phyloP scores from a whole-genome alignment of 1,284 basidiomycete species.

The Boletus hoseneyae region DNA sequence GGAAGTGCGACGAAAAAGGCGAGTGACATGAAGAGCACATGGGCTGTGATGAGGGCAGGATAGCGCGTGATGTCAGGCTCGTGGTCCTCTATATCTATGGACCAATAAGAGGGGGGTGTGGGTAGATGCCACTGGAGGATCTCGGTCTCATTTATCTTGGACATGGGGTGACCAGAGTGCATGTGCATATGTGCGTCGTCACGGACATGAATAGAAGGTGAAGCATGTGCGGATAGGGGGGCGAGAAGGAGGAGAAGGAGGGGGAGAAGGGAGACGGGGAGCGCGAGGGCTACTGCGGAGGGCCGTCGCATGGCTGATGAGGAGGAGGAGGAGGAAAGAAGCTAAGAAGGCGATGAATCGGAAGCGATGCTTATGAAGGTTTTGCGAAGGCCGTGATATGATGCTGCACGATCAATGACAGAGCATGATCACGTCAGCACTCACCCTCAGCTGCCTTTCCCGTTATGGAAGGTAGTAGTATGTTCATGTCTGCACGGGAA shows the following conservation, averaged over 20 bases:
- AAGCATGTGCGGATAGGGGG: conserved; percentile 21
- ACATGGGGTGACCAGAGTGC: conserved; percentile 46
- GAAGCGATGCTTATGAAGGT: conserved; percentile 14
- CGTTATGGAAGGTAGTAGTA: conserved; percentile 27
- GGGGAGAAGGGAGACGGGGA: background rate
- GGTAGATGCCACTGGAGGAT: conserved; percentile 59
- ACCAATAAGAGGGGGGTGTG: conserved; percentile 76
- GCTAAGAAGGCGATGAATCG: background rate
- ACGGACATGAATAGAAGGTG: conserved; percentile 22
- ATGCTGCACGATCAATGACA: conserved; percentile 1
- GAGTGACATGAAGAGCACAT: conserved; percentile 63
- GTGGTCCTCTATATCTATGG: conserved; percentile 63
- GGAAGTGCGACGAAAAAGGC: conserved; percentile 79
- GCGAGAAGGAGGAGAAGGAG: conserved; percentile 6
- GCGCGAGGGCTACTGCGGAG: background rate
- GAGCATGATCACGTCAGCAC: conserved; percentile 15
- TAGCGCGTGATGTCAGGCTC: conserved; percentile 46
- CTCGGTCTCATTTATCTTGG: conserved; percentile 71
- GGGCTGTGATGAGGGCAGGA: conserved; percentile 63
- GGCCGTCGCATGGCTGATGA: conserved; percentile 11
- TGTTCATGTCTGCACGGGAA: conserved; percentile 21
- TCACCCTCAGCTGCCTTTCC: conserved; percentile 26
- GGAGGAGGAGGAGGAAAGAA: background rate
- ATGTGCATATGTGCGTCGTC: conserved; percentile 44
- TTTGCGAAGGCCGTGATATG: background rate